Evolutionary conservation across 169 alveolate species (phyloP), one percentile per base, ranked within the genome.

Genomic region (Plasmodium cynomolgi): DNA sequence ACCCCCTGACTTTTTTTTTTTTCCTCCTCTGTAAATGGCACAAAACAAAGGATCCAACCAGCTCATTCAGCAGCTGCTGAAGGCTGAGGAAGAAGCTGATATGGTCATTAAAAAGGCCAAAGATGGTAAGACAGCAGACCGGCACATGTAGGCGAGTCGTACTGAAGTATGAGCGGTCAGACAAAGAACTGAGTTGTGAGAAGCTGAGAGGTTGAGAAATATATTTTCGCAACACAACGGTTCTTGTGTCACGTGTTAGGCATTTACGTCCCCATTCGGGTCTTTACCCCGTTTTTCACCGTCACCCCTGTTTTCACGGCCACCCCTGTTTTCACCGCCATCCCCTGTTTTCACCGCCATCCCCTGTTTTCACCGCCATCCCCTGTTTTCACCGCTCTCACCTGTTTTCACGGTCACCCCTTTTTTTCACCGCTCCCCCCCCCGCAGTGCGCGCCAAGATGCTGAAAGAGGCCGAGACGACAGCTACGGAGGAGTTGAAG

Each of bases 21-120:
- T 44, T 44, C 3, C 72, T 31, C 75, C 26, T 62, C 34, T 62
- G 1, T n/a, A 23, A 33, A 86, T 86, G 93, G n/a, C 93, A 39
- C 93, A 86, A 77, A 86, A 41, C 34, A 86, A 86, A 77, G 93
- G 97, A n/a, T 95, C 97, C 37, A 96, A 96, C 74, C 97, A 96
- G 29, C 90, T 96, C 41, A 96, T 96, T 83, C 97, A 96, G 83
- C 97, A 96, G 54, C 75, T 96, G 79, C 95, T 96, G 44, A 95
- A 96, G 93, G 97, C 97, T 15, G 97, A 96, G 72, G 97, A 96
- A 71, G 97, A 96, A 86, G 97, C 97, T 15, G 97, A 96, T 91
- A 90, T 95, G 26, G 96, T 96, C 15, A 96, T 96, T 72, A 92
- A 96, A 58, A 91, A 96, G n/a, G 97, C 97, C n/a, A 95, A 95